A percentile compares a stretch with the other conserved stretches of the same genome.
These are phyloP conservation scores for Ascochyta koolunga DNA, from an alignment of 2,329 filamentous ascomycete species.

Conservation along the genomic window DNA sequence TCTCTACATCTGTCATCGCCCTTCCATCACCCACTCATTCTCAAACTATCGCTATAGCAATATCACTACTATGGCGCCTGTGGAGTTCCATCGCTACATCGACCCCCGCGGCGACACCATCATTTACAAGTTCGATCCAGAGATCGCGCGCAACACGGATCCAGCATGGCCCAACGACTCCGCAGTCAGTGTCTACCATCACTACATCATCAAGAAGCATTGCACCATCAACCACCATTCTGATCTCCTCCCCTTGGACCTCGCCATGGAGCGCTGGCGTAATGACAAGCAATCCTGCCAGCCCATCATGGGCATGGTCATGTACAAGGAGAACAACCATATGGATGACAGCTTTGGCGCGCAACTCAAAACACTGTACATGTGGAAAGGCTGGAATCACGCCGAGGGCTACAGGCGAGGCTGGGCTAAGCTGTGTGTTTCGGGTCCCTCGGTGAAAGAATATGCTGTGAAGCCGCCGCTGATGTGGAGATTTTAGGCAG, in stretches of 20 bases:
- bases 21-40: not conserved
- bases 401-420: constrained; percentile 8
- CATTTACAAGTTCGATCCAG: constrained; percentile 25
- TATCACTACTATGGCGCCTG: constrained; percentile 10
- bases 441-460: not conserved
- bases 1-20: not conserved
- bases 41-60: not conserved
- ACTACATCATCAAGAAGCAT: constrained; percentile 8
- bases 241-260: constrained; percentile 9
- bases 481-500: not conserved
- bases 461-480: not conserved
- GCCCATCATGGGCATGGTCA: constrained; percentile 14
- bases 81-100: constrained; percentile 22
- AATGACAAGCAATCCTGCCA: constrained; percentile 14
- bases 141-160: constrained; percentile 8
- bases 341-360: not conserved
- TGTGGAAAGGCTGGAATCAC: constrained; percentile 13
- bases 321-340: constrained; percentile 9
- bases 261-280: constrained; percentile 15
- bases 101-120: constrained; percentile 19
- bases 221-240: constrained; percentile 10
- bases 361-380: not conserved
- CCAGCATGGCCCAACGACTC: constrained; percentile 10
- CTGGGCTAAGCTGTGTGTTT: constrained; percentile 10
- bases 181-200: constrained; percentile 18